Percentiles rank a stretch among this genome's conserved stretches.
Evolutionary conservation across 129 eudicot species (phyloP).

Genomic region (Escallonia herrerae): DNA sequence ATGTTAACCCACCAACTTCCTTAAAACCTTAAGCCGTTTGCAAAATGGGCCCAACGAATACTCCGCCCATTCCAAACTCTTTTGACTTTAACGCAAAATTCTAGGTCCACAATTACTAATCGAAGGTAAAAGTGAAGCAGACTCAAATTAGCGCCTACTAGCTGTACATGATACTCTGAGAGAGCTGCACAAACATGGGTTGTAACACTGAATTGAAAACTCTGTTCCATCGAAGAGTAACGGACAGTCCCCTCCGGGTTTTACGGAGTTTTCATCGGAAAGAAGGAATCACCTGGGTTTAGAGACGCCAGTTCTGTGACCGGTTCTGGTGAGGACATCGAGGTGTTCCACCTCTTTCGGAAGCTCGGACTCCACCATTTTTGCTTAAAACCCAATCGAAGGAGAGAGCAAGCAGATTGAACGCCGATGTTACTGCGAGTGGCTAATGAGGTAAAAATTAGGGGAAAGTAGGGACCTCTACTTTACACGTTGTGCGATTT

Average conservation of each 20-base stretch:
- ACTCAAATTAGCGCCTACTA: not conserved
- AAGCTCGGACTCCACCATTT: slow-evolving; percentile 9
- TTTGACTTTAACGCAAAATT: too few relatives aligned
- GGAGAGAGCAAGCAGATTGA: too few relatives aligned
- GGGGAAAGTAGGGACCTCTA: too few relatives aligned
- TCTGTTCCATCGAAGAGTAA: too few relatives aligned
- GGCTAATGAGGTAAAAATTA: too few relatives aligned
- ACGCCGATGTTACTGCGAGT: not conserved
- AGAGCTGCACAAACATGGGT: not conserved
- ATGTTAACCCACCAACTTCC: too few relatives aligned
- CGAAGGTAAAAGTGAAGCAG: not conserved
- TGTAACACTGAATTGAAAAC: not conserved
- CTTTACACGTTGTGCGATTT: too few relatives aligned
- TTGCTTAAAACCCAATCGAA: not conserved
- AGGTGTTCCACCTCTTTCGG: slow-evolving; percentile 48
- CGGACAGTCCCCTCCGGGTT: too few relatives aligned
- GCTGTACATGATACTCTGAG: not conserved
- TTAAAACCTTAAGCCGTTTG: too few relatives aligned
- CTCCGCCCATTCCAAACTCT: too few relatives aligned
- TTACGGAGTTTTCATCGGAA: not conserved
- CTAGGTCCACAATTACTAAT: not conserved
- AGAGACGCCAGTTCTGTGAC: slow-evolving; percentile 61
- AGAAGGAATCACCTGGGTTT: slow-evolving; percentile 52
- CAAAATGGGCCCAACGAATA: too few relatives aligned
- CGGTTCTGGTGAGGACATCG: slow-evolving; percentile 66